Conservation (phyloP, 768 basidiomycete genomes). For the Lactarius deliciosus region DNA sequence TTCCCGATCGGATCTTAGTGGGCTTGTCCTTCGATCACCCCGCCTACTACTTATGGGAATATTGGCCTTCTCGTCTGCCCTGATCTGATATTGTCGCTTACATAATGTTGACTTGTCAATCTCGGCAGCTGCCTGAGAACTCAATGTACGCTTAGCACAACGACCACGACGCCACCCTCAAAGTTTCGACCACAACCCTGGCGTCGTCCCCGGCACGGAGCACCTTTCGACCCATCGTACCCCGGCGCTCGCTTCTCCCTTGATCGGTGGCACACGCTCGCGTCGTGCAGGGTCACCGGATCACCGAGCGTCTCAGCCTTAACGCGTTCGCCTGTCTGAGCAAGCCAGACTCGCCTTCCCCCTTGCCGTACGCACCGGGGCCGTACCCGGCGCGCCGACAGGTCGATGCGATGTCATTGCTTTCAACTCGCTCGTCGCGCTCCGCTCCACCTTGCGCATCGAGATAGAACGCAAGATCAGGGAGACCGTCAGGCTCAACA, state of each 20-base stretch:
- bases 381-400: slow-evolving; percentile 1
- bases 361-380: background rate
- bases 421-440: background rate
- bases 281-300: slow-evolving; percentile 16
- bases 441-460: background rate
- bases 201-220: slow-evolving; percentile 3
- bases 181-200: slow-evolving; percentile 22
- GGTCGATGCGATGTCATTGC: slow-evolving; percentile 8
- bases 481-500: slow-evolving; percentile 15
- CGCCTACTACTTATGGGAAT: background rate
- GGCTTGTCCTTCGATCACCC: no score
- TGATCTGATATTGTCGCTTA: background rate
- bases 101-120: background rate
- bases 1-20: no score
- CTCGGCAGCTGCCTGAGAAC: no score
- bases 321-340: slow-evolving; percentile 18
- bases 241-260: slow-evolving; percentile 14
- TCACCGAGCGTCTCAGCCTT: background rate
- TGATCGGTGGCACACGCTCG: background rate
- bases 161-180: background rate
- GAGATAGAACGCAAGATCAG: slow-evolving; percentile 21
- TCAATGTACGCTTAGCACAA: no score
- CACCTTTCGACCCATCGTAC: slow-evolving; percentile 15
- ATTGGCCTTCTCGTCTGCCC: background rate
- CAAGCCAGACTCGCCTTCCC: background rate